Percentiles rank a stretch among this genome's conserved stretches.
phyloP scores from a whole-genome alignment of 2,329 filamentous ascomycete genomes.

The Penicillium sp. region DNA sequence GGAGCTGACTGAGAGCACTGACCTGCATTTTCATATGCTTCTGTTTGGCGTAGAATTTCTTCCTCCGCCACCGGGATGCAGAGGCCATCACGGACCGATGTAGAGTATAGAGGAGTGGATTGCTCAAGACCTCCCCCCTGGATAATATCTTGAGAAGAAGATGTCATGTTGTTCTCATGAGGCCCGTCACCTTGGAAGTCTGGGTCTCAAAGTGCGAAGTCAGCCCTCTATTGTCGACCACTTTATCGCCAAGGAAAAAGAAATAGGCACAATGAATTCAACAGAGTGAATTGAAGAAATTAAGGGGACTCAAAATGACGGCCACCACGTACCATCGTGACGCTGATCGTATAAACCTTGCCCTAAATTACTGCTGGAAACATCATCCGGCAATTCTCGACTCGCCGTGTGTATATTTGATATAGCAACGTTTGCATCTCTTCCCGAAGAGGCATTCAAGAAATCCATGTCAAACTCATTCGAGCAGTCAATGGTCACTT shows the following conservation, averaged over 20 bases:
- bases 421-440: slow-evolving; percentile 2
- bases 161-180: neutral
- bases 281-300: slow-evolving; percentile 2
- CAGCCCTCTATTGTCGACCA: slow-evolving; percentile 1
- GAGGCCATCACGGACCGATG: neutral
- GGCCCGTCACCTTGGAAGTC: neutral
- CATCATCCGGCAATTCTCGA: slow-evolving; percentile 5
- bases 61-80: neutral
- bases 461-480: slow-evolving; percentile 3
- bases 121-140: slow-evolving; percentile 1
- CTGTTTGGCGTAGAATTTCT: neutral
- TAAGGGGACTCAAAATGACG: slow-evolving; percentile 1
- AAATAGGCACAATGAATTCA: slow-evolving; percentile 1
- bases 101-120: slow-evolving; percentile 1
- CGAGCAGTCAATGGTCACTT: slow-evolving; percentile 1
- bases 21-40: slow-evolving; percentile 1
- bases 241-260: neutral
- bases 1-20: neutral
- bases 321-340: slow-evolving; percentile 2
- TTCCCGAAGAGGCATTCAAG: neutral
- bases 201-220: neutral
- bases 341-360: neutral
- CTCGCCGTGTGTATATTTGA: slow-evolving; percentile 1
- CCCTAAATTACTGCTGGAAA: neutral
- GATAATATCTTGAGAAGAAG: slow-evolving; percentile 2